These are phyloP conservation scores for Heritiera fomes DNA, from an alignment of 345 rosid genomes.

Conservation along the genomic window DNA sequence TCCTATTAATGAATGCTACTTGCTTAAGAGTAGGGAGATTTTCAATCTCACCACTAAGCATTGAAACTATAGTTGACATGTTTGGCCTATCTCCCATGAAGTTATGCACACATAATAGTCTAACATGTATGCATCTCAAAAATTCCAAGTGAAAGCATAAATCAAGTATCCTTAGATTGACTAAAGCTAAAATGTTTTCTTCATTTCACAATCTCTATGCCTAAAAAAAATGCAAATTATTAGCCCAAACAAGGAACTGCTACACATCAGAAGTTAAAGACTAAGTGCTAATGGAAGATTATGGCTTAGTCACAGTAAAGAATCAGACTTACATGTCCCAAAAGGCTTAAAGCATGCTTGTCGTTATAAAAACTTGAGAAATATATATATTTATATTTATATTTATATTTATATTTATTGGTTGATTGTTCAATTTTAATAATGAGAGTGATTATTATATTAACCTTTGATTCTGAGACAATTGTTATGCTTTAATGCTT, in stretches of 20 bases:
- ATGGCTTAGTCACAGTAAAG: neutral
- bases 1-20: constrained; percentile 16
- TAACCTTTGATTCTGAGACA: no score
- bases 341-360: neutral
- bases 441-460: no score
- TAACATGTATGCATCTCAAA: constrained; percentile 22
- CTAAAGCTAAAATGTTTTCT: neutral
- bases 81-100: constrained; percentile 20
- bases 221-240: neutral
- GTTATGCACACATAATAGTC: constrained; percentile 26
- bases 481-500: no score
- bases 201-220: neutral
- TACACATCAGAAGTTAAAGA: neutral
- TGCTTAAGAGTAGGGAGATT: constrained; percentile 26
- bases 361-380: neutral
- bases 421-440: no score
- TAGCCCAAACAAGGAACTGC: no score
- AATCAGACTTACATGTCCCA: neutral
- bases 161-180: constrained; percentile 9
- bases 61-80: constrained; percentile 20
- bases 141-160: constrained; percentile 3
- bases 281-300: neutral
- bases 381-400: no score
- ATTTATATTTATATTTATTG: no score
- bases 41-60: constrained; percentile 26